Conservation (phyloP, 768 basidiomycete species). For the Melanogaster broomeanus region DNA sequence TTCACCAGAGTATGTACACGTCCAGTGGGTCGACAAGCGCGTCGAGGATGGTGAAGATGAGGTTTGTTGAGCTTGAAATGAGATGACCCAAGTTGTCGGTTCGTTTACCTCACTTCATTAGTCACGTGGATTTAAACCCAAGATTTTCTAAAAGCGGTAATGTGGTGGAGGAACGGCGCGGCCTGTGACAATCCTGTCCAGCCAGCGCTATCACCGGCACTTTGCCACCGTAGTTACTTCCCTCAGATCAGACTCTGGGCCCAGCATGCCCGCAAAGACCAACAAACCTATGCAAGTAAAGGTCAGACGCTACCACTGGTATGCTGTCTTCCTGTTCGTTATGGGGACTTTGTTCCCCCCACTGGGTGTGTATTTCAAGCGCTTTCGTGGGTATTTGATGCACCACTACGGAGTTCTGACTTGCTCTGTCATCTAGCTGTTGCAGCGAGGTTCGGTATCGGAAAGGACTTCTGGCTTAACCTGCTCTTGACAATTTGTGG, state of each 20-base stretch:
- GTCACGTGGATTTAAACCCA: slow-evolving; percentile 22
- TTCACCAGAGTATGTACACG: slow-evolving; percentile 22
- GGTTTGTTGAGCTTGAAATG: not conserved
- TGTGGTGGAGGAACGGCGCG: not conserved
- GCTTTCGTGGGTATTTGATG: not conserved
- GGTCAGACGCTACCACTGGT: slow-evolving; percentile 72
- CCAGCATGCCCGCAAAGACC: slow-evolving; percentile 35
- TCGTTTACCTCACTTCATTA: slow-evolving; percentile 28
- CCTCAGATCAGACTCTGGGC: no score
- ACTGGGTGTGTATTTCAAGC: slow-evolving; percentile 56
- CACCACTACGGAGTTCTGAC: slow-evolving; percentile 1
- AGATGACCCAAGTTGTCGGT: not conserved
- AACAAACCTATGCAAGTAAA: slow-evolving; percentile 65
- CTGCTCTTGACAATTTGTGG: slow-evolving; percentile 85
- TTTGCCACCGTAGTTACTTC: no score
- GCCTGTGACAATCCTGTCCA: no score
- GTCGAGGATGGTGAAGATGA: slow-evolving; percentile 17
- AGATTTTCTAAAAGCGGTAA: not conserved
- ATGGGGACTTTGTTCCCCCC: slow-evolving; percentile 91
- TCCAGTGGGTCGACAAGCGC: slow-evolving; percentile 20
- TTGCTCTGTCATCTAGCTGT: slow-evolving; percentile 58
- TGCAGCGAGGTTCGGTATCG: slow-evolving; percentile 90
- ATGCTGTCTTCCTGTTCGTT: slow-evolving; percentile 78
- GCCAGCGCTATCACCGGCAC: no score
- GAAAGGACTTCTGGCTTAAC: slow-evolving; percentile 90